Evolutionary conservation across 2,329 filamentous ascomycete species (phyloP).

Genomic region (Leptographium radiaticola): DNA sequence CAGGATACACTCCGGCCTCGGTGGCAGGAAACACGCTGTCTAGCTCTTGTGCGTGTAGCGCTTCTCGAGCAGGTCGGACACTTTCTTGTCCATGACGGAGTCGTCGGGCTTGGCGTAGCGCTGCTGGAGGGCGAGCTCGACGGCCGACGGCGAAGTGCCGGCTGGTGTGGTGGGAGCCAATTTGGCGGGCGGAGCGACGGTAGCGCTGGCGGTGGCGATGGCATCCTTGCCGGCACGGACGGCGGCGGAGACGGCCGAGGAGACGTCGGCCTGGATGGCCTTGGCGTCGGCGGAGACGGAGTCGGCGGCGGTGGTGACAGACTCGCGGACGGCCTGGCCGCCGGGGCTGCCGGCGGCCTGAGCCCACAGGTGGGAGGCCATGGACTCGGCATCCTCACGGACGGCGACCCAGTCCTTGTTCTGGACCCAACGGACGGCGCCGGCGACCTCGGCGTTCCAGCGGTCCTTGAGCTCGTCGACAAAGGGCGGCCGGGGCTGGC

Average conservation of each 20-base stretch:
- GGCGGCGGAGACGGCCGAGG: background rate
- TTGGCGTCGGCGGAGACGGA: constrained; percentile 20
- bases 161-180: constrained; percentile 11
- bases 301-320: constrained; percentile 6
- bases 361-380: constrained; percentile 31
- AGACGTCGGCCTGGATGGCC: constrained; percentile 3
- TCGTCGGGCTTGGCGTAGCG: constrained; percentile 33
- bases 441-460: constrained; percentile 65
- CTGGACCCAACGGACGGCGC: constrained; percentile 53
- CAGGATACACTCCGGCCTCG: no score
- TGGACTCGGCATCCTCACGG: constrained; percentile 43
- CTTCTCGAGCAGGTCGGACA: constrained; percentile 40
- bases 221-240: constrained; percentile 10
- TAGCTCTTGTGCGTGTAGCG: constrained; percentile 29
- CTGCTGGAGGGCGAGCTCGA: constrained; percentile 37
- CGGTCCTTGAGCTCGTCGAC: constrained; percentile 59
- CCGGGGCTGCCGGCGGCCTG: constrained; percentile 22
- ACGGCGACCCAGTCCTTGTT: constrained; percentile 51
- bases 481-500: constrained; percentile 38
- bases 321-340: constrained; percentile 15
- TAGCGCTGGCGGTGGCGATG: constrained; percentile 21
- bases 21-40: background rate
- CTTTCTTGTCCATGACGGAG: constrained; percentile 29
- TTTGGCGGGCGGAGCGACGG: constrained; percentile 10
- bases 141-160: constrained; percentile 21